A percentile compares a stretch with the other conserved stretches of the same genome.
phyloP scores from a whole-genome alignment of 202 grass and related monocot species.

The Eragrostis tef region DNA sequence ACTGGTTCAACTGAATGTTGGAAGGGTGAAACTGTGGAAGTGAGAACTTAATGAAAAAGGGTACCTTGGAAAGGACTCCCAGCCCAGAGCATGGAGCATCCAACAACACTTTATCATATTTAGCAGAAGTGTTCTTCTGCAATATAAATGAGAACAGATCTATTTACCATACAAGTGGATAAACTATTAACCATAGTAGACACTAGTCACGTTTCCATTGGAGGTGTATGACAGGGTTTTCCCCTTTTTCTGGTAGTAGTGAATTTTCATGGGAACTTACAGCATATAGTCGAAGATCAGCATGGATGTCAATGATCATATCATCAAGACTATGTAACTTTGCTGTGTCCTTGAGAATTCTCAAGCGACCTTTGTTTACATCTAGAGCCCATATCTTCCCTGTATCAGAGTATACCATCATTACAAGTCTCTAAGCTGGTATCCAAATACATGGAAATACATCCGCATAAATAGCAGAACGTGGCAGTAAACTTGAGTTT shows the following conservation, averaged over 20 bases:
- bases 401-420: slow-evolving; percentile 47
- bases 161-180: slow-evolving; percentile 24
- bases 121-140: slow-evolving; percentile 55
- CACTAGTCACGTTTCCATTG: slow-evolving; percentile 15
- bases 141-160: slow-evolving; percentile 38
- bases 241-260: not conserved
- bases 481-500: slow-evolving; percentile 17
- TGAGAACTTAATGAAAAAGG: slow-evolving; percentile 27
- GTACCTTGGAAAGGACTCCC: slow-evolving; percentile 91
- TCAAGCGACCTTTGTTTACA: slow-evolving; percentile 86
- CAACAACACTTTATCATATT: slow-evolving; percentile 85
- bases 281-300: slow-evolving; percentile 81
- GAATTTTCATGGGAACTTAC: slow-evolving; percentile 59
- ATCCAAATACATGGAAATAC: not conserved
- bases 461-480: slow-evolving; percentile 14
- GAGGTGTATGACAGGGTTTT: not conserved
- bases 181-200: slow-evolving; percentile 10
- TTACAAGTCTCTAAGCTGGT: slow-evolving; percentile 13
- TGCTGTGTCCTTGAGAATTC: slow-evolving; percentile 87
- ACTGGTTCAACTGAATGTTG: slow-evolving; percentile 14
- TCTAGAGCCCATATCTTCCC: slow-evolving; percentile 84
- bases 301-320: slow-evolving; percentile 65
- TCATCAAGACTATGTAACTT: slow-evolving; percentile 63
- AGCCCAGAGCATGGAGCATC: slow-evolving; percentile 91
- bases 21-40: slow-evolving; percentile 23